Base-by-base conservation (phyloP, 306 rosid species). In the Castanea crenata region DNA sequence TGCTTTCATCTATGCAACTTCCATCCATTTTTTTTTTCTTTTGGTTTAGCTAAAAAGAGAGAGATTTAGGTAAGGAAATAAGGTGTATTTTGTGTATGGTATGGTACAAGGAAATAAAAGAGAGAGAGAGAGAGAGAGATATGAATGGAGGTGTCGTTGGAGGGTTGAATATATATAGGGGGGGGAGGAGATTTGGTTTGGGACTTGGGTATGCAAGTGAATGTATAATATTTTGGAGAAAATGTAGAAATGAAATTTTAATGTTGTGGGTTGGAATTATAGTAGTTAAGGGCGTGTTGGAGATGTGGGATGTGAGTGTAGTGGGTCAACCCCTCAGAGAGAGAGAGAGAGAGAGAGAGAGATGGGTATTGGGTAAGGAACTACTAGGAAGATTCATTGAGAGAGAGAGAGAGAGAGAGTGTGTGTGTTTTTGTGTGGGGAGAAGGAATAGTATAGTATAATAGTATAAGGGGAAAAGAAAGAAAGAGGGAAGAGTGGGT, bases 331-430 rank as follows among this genome's bases (percentile, higher is more conserved):
- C 74, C 85, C 16, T 13, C 12, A 2, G 57, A 23, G 76, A 34
- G 82, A 56, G 58, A 49, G 14, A 12, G 69, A 65, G 79, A 76
- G 81, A 83, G 71, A 59, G 64, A 73, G 9, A 62, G 23, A 20
- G 46, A 55, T 38, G 46, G 46, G 46, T 41, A 41, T 34, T 57
- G 86, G 86, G 86, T 69, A 67, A 82, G 88, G 73, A 80, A 86
- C 77, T 76, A 85, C 77, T 76, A 75, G 90, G 97, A 92, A 89
- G 96, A 91, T 92, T 94, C 97, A 89, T 89, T 74, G 81, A 32
- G 56, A 49, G 14, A 13, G 73, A 61, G 78, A 76, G 81, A 83
- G 68, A 54, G 63, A 73, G 8, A 55, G 23, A 27, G 31, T 1
- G 35, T 4, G 46, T 7, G 11, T 41, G 46, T 41, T 41, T 41